phyloP scores from a whole-genome alignment of 345 rosid species.

The Linum lewisii region DNA sequence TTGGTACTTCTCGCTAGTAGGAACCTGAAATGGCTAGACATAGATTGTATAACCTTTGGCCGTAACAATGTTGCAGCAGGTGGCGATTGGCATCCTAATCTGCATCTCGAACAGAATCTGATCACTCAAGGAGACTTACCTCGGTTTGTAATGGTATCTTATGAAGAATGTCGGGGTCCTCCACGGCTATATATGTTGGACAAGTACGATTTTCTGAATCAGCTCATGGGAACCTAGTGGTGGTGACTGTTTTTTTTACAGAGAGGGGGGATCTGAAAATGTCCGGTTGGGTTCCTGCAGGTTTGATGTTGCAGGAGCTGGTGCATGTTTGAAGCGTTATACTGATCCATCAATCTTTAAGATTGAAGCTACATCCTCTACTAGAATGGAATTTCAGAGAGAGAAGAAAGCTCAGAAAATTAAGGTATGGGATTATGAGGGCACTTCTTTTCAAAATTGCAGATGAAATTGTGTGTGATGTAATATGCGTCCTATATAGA shows the following conservation, averaged over 20 bases:
- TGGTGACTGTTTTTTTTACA: background rate
- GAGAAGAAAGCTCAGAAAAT: conserved; percentile 71
- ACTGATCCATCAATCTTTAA: conserved; percentile 90
- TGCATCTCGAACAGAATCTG: conserved; percentile 55
- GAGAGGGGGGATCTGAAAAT: conserved; percentile 12
- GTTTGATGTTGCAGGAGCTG: conserved; percentile 96
- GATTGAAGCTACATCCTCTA: conserved; percentile 37
- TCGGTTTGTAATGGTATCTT: conserved; percentile 95
- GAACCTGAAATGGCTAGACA: too few relatives aligned
- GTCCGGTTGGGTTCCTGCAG: conserved; percentile 29
- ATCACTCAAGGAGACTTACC: conserved; percentile 81
- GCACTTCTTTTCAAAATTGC: too few relatives aligned
- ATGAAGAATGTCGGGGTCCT: conserved; percentile 86
- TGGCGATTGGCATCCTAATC: conserved; percentile 76
- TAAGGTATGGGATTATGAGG: conserved; percentile 69
- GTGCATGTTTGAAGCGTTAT: conserved; percentile 95
- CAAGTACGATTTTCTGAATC: conserved; percentile 47
- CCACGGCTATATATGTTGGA: conserved; percentile 88
- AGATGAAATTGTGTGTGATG: too few relatives aligned
- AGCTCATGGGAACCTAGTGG: background rate
- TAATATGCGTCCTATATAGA: too few relatives aligned
- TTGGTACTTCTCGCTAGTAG: too few relatives aligned
- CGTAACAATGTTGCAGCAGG: conserved; percentile 34
- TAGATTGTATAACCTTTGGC: background rate
- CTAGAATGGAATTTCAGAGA: conserved; percentile 44